Evolutionary conservation across 495 filamentous ascomycete genomes (phyloP).

Genomic region (Penicillium simplicissimum): DNA sequence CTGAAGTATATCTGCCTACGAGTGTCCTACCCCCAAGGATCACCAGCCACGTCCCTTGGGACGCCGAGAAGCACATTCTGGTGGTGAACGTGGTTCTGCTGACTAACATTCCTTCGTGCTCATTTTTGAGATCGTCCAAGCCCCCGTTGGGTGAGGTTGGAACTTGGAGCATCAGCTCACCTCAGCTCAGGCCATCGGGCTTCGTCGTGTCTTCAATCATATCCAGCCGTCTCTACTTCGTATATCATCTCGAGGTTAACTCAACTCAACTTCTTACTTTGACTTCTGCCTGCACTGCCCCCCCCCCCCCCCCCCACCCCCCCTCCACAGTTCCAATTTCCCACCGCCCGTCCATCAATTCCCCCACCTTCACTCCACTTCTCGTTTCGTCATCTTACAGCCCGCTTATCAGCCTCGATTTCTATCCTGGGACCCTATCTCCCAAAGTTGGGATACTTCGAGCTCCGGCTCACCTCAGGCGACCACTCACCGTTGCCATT

Average conservation of each 20-base stretch:
- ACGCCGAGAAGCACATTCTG: neutral
- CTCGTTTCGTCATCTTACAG: slow-evolving; percentile 29
- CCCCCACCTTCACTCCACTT: slow-evolving; percentile 3
- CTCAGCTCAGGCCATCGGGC: neutral
- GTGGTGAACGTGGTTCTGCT: neutral
- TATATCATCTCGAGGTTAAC: neutral
- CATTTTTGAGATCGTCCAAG: too few relatives aligned
- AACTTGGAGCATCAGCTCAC: too few relatives aligned
- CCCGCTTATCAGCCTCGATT: slow-evolving; percentile 26
- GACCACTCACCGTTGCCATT: neutral
- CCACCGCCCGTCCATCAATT: neutral
- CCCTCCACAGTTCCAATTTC: neutral
- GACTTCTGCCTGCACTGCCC: neutral
- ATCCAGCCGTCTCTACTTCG: neutral
- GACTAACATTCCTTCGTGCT: neutral
- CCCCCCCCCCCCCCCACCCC: too few relatives aligned
- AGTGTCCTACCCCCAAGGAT: neutral
- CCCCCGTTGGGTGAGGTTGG: too few relatives aligned
- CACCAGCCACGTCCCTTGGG: neutral
- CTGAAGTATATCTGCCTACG: neutral
- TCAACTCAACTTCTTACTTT: neutral
- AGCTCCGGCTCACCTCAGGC: neutral
- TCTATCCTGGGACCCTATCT: slow-evolving; percentile 9
- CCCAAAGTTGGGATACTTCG: neutral
- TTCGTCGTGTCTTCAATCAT: neutral